Conservation (phyloP, 495 filamentous ascomycete species). For the Pyronema omphalodes region DNA sequence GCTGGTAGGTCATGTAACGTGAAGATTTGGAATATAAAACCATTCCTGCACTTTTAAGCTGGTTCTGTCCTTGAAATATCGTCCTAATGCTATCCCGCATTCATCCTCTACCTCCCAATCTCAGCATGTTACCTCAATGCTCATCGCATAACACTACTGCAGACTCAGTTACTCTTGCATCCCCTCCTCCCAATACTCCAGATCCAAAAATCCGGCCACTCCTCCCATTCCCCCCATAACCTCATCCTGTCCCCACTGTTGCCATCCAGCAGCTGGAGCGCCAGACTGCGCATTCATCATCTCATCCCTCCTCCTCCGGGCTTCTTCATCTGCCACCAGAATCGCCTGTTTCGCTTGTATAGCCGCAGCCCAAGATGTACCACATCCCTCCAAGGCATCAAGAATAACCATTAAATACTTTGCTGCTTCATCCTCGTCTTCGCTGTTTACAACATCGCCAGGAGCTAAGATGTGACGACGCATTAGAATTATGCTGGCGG, state of each 20-base stretch:
- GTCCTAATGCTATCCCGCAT: too few relatives aligned
- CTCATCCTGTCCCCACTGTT: background rate
- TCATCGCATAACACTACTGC: too few relatives aligned
- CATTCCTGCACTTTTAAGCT: too few relatives aligned
- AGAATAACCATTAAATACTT: constrained; percentile 19
- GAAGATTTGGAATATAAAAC: too few relatives aligned
- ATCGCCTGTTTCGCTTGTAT: constrained; percentile 2
- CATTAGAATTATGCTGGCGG: constrained; percentile 24
- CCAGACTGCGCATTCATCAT: background rate
- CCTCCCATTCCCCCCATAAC: background rate
- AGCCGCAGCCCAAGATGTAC: constrained; percentile 17
- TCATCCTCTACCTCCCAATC: too few relatives aligned
- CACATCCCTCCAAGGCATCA: constrained; percentile 21
- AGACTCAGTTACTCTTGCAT: too few relatives aligned
- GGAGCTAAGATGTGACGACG: constrained; percentile 18
- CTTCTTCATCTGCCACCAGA: constrained; percentile 1
- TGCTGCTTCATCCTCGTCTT: constrained; percentile 14
- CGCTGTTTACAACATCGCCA: background rate
- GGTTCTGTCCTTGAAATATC: too few relatives aligned
- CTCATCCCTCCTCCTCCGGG: background rate
- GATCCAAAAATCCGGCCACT: background rate
- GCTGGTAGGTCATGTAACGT: too few relatives aligned
- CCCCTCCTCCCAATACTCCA: background rate
- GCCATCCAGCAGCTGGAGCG: too few relatives aligned
- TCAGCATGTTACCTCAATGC: too few relatives aligned